Conservation (phyloP, 345 rosid species). For the Adansonia digitata region DNA sequence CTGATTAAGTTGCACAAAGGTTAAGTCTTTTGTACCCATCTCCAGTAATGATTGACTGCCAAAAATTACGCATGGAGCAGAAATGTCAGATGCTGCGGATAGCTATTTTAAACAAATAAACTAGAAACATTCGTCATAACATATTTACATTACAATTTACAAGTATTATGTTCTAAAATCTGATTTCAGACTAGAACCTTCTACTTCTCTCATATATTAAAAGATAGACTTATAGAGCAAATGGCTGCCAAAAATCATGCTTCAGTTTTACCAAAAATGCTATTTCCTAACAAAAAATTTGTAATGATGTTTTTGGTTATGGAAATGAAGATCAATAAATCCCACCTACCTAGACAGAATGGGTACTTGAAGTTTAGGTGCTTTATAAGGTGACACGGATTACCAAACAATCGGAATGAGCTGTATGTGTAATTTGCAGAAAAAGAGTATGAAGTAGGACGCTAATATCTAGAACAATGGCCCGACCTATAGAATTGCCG, state of each 20-base stretch:
- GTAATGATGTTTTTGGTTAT: background rate
- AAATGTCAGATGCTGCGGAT: background rate
- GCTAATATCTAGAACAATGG: background rate
- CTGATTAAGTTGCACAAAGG: conserved; percentile 95
- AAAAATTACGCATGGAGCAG: background rate
- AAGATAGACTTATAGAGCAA: background rate
- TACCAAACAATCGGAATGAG: background rate
- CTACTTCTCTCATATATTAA: background rate
- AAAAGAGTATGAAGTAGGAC: background rate
- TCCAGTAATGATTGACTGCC: conserved; percentile 90
- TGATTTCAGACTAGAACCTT: background rate
- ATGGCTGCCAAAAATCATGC: background rate
- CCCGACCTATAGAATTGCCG: background rate
- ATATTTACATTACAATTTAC: background rate
- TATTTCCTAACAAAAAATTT: background rate
- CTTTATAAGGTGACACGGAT: background rate
- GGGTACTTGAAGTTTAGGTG: background rate
- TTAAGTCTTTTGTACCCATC: conserved; percentile 94
- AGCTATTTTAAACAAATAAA: conserved; percentile 1
- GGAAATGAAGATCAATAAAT: background rate
- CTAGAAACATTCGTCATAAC: background rate
- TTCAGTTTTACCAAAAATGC: background rate
- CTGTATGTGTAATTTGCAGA: background rate
- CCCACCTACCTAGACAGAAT: background rate
- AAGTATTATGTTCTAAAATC: background rate